Evolutionary conservation across 768 basidiomycete species (phyloP), one percentile per base, ranked within the genome.

Genomic region (Boletus rex-veris): DNA sequence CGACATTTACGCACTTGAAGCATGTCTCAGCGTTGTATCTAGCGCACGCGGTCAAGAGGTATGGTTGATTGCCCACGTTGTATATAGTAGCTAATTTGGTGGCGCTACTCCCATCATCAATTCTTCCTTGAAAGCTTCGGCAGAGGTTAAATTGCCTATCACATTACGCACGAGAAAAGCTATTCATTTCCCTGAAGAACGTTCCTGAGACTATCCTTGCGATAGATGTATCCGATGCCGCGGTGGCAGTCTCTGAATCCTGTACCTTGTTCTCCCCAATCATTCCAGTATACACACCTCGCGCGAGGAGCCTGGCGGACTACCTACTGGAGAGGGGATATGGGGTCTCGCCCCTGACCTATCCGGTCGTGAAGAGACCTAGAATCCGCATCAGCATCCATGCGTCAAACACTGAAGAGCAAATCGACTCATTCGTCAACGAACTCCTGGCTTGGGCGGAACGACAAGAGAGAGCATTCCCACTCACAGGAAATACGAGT

Each of bases 11-110:
- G 64, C 55, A 0, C 54, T 65, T 5, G 73, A 88, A 16, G 76
- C 59, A 6, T 58, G 92, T 42, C 83, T 66, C 10, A 24, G 45
- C 8, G 48, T 54, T 37, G 53, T 65, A 5, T 53, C 59, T 14
- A 44, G 55, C 33, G 31, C 50, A 26, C 53, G 41, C 4, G 61
- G 64, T 16, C 45, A 61, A 21, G 58, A 66, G 59, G 64, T 66
- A 59, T 36, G 11, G 38, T 40, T 16, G 24, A 53, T 51, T 14
- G 38, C n/a, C 28, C 24, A 7, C 15, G 19, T 39, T 16, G 3
- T 9, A 39, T 41, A 15, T 14, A 4, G 7, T 26, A 21, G 14
- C 44, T 55, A 14, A 61, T 46, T 5, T 43, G 19, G 26, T 28
- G n/a, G 10, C 5, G 42, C 21, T 16, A 12, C 30, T 38, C 12